Evolutionary conservation across 1,284 basidiomycete genomes (phyloP).

Genomic region (Cryptococcus depauperatus): DNA sequence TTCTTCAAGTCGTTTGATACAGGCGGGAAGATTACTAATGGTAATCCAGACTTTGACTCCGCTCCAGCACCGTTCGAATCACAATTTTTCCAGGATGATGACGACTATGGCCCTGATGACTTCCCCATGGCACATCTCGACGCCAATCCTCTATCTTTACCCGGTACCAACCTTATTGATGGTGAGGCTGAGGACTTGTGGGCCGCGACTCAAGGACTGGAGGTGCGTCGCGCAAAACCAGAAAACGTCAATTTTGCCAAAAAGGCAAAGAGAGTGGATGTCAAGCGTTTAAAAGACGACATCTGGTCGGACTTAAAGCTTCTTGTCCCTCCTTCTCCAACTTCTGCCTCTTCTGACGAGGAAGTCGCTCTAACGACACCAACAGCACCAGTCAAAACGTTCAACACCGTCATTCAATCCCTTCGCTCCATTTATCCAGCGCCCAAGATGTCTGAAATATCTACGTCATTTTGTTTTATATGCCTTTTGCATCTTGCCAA

Average conservation of each 20-base stretch:
- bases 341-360: background rate
- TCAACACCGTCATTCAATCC: slow-evolving; percentile 73
- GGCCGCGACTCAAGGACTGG: slow-evolving; percentile 67
- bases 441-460: slow-evolving; percentile 96
- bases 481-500: slow-evolving; percentile 91
- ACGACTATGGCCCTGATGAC: slow-evolving; percentile 54
- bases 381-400: slow-evolving; percentile 52
- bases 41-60: slow-evolving; percentile 43
- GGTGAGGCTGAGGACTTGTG: slow-evolving; percentile 75
- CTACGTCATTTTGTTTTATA: slow-evolving; percentile 99
- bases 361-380: slow-evolving; percentile 3
- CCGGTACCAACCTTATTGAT: slow-evolving; percentile 42
- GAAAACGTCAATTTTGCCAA: slow-evolving; percentile 93
- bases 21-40: background rate
- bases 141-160: background rate
- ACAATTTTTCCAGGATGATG: slow-evolving; percentile 95
- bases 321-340: slow-evolving; percentile 45
- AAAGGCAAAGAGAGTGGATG: slow-evolving; percentile 92
- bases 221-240: slow-evolving; percentile 66
- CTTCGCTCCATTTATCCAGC: slow-evolving; percentile 74
- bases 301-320: slow-evolving; percentile 90
- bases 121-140: slow-evolving; percentile 29
- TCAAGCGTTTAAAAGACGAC: slow-evolving; percentile 93
- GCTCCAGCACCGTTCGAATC: slow-evolving; percentile 75
- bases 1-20: background rate